Percentiles rank a stretch among this genome's conserved stretches.
These are phyloP conservation scores for Pseudomicrostroma phylloplanum DNA, from an alignment of 1,284 basidiomycete genomes.

Conservation along the genomic window DNA sequence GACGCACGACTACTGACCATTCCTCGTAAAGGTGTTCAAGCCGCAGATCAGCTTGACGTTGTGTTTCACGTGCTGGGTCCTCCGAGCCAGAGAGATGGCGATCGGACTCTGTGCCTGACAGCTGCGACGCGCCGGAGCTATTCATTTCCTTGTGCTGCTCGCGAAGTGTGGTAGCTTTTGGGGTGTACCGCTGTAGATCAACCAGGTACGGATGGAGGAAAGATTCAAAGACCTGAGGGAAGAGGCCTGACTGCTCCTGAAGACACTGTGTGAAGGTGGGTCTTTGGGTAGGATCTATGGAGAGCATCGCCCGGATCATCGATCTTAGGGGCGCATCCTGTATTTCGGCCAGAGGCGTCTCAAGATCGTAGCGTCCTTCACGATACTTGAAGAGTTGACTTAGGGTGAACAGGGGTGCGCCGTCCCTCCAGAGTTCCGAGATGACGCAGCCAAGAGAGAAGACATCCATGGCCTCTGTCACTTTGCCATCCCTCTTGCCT, in stretches of 20 bases:
- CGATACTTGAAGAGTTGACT: constrained; percentile 94
- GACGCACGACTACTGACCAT: constrained; percentile 32
- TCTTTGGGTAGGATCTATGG: constrained; percentile 67
- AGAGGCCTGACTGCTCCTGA: constrained; percentile 65
- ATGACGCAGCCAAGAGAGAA: constrained; percentile 94
- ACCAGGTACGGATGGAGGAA: constrained; percentile 85
- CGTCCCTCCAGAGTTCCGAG: constrained; percentile 92
- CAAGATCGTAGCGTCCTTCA: constrained; percentile 73
- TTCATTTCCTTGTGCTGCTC: constrained; percentile 2
- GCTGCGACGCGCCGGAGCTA: constrained; percentile 13
- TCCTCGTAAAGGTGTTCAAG: constrained; percentile 46
- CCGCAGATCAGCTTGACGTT: constrained; percentile 42
- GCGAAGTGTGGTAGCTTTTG: constrained; percentile 3
- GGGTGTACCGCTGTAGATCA: constrained; percentile 64
- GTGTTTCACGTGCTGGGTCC: neutral
- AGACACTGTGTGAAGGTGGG: constrained; percentile 80
- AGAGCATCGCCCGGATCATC: constrained; percentile 77
- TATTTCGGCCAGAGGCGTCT: constrained; percentile 67
- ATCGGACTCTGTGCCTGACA: neutral
- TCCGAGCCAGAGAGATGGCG: neutral
- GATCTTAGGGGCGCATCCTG: constrained; percentile 72
- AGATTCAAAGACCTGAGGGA: constrained; percentile 87
- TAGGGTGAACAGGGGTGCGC: constrained; percentile 84
- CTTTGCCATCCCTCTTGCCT: constrained; percentile 63
- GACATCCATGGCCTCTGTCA: constrained; percentile 96